Evolutionary conservation across 495 filamentous ascomycete genomes (phyloP).

Genomic region (Neurospora sp.): DNA sequence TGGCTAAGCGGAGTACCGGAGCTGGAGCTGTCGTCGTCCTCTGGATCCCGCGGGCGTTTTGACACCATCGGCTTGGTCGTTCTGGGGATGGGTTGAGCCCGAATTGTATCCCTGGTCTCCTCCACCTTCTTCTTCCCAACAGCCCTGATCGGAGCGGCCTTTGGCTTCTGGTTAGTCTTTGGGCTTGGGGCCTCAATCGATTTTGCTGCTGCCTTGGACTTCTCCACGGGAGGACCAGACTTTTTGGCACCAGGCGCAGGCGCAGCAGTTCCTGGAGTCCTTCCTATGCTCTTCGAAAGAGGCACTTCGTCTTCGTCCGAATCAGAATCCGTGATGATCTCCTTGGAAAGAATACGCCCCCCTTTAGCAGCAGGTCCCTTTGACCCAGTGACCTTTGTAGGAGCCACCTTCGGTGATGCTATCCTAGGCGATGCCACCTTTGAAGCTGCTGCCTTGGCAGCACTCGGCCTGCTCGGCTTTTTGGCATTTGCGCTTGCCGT

Average conservation of each 20-base stretch:
- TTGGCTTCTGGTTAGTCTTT: conserved; percentile 12
- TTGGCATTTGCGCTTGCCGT: conserved; percentile 21
- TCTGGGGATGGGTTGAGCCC: conserved; percentile 22
- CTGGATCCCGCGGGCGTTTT: conserved; percentile 28
- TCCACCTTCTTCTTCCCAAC: conserved; percentile 9
- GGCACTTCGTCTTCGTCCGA: conserved; percentile 48
- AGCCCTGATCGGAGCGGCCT: conserved; percentile 4
- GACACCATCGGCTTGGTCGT: conserved; percentile 11
- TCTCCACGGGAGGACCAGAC: conserved; percentile 23
- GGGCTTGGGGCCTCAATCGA: conserved; percentile 17
- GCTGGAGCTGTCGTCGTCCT: conserved; percentile 43
- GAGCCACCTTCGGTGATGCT: conserved; percentile 23
- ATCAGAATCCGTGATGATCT: conserved; percentile 68
- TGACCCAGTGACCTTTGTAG: conserved; percentile 12
- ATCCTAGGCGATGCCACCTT: conserved; percentile 11
- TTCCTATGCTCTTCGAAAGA: conserved; percentile 25
- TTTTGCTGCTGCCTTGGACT: conserved; percentile 16
- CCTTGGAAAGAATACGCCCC: conserved; percentile 41
- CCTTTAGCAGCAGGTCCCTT: conserved; percentile 15
- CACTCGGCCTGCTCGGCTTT: conserved; percentile 6
- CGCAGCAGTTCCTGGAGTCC: conserved; percentile 19
- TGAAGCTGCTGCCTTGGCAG: conserved; percentile 3
- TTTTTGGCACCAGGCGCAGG: conserved; percentile 18
- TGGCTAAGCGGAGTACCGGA: conserved; percentile 40
- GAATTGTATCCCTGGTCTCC: conserved; percentile 23